phyloP scores from a whole-genome alignment of 108 stramenopile genomes.

The Nitzschia palea region DNA sequence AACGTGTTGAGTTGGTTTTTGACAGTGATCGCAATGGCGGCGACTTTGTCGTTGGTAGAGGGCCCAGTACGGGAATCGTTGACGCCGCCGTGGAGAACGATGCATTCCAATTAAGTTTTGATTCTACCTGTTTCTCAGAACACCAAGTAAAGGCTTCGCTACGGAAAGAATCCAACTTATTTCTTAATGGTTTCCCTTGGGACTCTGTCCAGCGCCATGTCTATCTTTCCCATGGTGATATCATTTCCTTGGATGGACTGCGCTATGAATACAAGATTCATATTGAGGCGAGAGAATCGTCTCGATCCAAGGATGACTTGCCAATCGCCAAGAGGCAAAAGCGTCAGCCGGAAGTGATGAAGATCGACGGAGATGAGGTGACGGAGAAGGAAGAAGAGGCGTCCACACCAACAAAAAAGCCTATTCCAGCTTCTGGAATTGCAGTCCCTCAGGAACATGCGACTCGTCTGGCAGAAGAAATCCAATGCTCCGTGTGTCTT shows the following conservation, averaged over 20 bases:
- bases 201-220: background rate
- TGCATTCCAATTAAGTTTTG: background rate
- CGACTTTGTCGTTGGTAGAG: constrained; percentile 2
- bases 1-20: background rate
- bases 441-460: background rate
- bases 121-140: background rate
- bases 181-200: constrained; percentile 15
- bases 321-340: background rate
- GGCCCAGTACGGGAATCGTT: constrained; percentile 1
- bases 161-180: background rate
- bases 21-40: background rate
- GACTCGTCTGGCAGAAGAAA: constrained; percentile 13
- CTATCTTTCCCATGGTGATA: constrained; percentile 10
- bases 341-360: background rate
- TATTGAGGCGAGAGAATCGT: background rate
- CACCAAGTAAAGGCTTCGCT: background rate
- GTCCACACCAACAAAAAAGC: background rate
- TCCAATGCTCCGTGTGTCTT: constrained; percentile 32
- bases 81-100: background rate
- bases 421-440: background rate
- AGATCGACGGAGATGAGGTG: background rate
- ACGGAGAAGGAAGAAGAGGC: background rate
- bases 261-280: constrained; percentile 18
- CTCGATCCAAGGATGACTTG: background rate
- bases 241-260: constrained; percentile 13